These are phyloP conservation scores for Lentithecium fluviatile DNA, from an alignment of 495 filamentous ascomycete species.

Conservation along the genomic window DNA sequence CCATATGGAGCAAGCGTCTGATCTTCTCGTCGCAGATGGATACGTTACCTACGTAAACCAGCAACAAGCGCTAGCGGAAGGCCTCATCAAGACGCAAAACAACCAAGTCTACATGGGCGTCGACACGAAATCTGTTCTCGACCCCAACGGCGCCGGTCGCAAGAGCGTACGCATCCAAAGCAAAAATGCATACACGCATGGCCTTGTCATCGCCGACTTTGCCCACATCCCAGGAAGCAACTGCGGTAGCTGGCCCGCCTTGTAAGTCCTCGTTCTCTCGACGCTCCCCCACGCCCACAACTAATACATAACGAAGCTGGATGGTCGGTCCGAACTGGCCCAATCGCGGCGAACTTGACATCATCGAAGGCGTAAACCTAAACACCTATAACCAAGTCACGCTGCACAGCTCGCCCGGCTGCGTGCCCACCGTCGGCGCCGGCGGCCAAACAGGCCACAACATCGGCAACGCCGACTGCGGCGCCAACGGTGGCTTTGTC, in stretches of 20 bases:
- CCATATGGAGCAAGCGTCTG: too few species aligned
- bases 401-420: conserved; percentile 40
- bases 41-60: conserved; percentile 43
- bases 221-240: conserved; percentile 42
- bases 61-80: conserved; percentile 25
- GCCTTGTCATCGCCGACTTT: conserved; percentile 43
- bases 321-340: conserved; percentile 61
- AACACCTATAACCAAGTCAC: conserved; percentile 39
- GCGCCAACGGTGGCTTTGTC: conserved; percentile 31
- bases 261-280: conserved; percentile 29
- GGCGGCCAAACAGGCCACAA: conserved; percentile 17
- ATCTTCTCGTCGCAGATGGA: conserved; percentile 21
- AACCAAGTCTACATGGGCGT: conserved; percentile 43
- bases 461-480: conserved; percentile 38
- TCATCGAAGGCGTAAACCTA: conserved; percentile 40
- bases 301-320: conserved; percentile 27
- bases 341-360: conserved; percentile 60
- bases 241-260: conserved; percentile 47
- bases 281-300: not conserved
- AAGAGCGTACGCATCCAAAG: conserved; percentile 43
- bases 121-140: conserved; percentile 36
- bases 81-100: conserved; percentile 32
- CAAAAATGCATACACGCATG: conserved; percentile 41
- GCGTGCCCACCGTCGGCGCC: conserved; percentile 26
- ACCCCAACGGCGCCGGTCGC: conserved; percentile 41